Base-by-base conservation (phyloP, 2,329 filamentous ascomycete genomes). In the Colletotrichum caudatum region DNA sequence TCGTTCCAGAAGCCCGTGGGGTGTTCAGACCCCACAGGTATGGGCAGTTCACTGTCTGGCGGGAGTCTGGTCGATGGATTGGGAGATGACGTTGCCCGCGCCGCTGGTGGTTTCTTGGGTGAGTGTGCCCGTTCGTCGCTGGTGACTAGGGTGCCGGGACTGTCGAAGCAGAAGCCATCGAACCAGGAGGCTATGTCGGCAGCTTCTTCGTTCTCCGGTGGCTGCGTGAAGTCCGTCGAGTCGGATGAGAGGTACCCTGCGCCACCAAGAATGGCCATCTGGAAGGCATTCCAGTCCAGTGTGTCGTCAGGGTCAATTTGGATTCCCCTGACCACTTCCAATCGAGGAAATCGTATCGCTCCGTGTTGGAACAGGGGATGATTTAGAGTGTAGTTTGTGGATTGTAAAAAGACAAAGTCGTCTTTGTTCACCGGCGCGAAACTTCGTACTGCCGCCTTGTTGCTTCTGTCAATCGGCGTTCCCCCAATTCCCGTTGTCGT, bases 281-380 rank as follows among this genome's bases (percentile, higher is more conserved):
- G 89, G 76, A 90, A 91, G 4, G 89, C 88, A 7, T 86, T 89
- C 89, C 89, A 91, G 81, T 91, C 89, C 4, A 91, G 78, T 11
- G 82, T 84, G 59, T 87, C 86, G 62, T 88, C 87, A 39, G 81
- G 81, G 26, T 78, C 79, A 9, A 82, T 79, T 69, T 80, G 82
- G 67, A 78, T 74, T 33, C 81, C 79, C 12, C 76, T 80, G 29
- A 78, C 74, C 9, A 84, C 76, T 61, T 87, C 84, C 3, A 82
- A 78, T 74, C 85, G 86, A 63, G 83, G 76, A 60, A 90, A 78
- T 3, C 87, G 83, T 73, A 91, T 88, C 3, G 84, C 84, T 0
- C 89, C 89, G 73, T 91, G 89, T 9, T 82, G 82, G 75, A 88
- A 87, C 2, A 77, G 76, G 0, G 88, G 86, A 23, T 81, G 83